Percentiles rank a stretch among this genome's conserved stretches.
Evolutionary conservation across 306 rosid genomes (phyloP).

Genomic region (Prunus kanzakura): DNA sequence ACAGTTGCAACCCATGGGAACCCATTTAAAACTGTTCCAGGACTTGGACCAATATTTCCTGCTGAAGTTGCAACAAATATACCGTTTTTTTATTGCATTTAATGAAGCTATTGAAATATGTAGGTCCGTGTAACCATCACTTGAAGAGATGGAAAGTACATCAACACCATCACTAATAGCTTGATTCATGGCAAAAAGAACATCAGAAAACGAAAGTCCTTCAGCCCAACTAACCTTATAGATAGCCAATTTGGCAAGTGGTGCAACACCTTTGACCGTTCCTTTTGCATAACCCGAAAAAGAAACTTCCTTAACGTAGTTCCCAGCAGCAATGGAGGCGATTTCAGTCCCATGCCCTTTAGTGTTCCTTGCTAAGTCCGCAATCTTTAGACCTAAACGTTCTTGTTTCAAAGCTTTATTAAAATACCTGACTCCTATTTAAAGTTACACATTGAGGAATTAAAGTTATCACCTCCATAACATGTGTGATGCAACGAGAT

Average conservation of each 20-base stretch:
- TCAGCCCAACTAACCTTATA: conserved; percentile 4
- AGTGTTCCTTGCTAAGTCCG: no score
- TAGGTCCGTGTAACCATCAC: not conserved
- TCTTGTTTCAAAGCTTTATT: no score
- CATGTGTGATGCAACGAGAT: no score
- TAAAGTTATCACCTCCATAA: no score
- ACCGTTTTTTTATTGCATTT: not conserved
- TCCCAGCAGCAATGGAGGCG: no score
- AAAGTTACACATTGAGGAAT: no score
- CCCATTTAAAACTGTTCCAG: not conserved
- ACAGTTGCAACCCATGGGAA: not conserved
- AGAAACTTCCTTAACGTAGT: no score
- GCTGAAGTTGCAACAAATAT: conserved; percentile 3
- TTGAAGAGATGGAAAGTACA: conserved; percentile 10
- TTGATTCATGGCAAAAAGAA: conserved; percentile 6
- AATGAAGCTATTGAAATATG: conserved; percentile 5
- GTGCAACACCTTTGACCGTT: no score
- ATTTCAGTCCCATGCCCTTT: no score
- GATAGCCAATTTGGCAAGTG: not conserved
- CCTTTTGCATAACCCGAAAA: no score
- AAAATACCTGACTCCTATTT: no score
- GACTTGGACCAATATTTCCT: not conserved
- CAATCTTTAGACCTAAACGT: no score
- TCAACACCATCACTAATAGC: conserved; percentile 9
- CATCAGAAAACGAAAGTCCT: not conserved